Evolutionary conservation across 139 green algal species (phyloP).

Genomic region (Desmodesmus armatus): DNA sequence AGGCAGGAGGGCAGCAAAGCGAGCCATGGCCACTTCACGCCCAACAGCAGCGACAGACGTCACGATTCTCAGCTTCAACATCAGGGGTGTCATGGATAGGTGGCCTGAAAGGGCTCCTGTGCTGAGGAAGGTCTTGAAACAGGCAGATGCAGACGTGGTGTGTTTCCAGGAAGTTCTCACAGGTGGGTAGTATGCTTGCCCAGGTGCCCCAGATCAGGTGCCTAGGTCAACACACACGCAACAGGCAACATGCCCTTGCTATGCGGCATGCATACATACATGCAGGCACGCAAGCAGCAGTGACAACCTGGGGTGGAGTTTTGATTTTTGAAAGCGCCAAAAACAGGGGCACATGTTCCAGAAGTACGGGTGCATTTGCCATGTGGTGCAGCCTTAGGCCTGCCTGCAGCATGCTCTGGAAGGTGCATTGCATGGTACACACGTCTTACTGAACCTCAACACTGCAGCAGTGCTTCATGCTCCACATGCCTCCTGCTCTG

Average conservation of each 20-base stretch:
- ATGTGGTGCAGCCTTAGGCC: neutral
- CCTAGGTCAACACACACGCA: neutral
- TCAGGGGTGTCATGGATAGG: constrained; percentile 58
- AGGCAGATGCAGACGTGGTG: constrained; percentile 61
- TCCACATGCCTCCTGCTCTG: neutral
- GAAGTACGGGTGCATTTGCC: neutral
- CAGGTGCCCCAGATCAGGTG: neutral
- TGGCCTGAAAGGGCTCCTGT: constrained; percentile 56
- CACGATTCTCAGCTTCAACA: constrained; percentile 56
- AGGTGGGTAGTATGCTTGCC: constrained; percentile 22
- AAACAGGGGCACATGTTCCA: neutral
- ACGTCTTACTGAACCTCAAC: neutral
- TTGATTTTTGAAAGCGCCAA: neutral
- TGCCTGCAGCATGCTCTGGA: neutral
- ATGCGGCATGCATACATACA: too few species aligned
- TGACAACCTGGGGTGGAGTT: neutral
- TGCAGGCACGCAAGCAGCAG: neutral
- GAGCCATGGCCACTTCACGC: neutral
- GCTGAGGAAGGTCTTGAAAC: constrained; percentile 43
- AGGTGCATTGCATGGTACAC: neutral
- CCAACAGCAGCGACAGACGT: constrained; percentile 27
- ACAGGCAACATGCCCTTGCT: neutral
- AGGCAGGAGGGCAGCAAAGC: neutral
- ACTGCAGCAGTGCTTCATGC: neutral
- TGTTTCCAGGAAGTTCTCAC: constrained; percentile 67